Conservation (phyloP, 176 grass and related monocot species). For the Phoenix roebelenii region DNA sequence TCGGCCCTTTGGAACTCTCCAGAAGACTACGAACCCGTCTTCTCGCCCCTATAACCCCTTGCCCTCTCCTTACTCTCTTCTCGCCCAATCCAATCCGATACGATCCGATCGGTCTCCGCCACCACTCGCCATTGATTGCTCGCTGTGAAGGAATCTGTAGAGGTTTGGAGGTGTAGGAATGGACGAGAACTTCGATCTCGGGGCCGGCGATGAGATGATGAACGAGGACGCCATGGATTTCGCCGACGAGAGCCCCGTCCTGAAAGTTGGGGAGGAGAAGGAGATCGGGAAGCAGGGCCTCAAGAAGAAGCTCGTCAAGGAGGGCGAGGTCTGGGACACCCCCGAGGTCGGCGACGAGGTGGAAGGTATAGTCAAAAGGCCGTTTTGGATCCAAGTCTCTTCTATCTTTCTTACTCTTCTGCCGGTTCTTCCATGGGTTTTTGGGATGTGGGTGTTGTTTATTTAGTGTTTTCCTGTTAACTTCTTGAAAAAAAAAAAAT, state of each 20-base stretch:
- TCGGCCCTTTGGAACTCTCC: no score
- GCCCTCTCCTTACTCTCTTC: no score
- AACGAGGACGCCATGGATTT: constrained; percentile 32
- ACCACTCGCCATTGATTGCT: no score
- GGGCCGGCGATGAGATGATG: constrained; percentile 22
- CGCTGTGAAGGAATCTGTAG: no score
- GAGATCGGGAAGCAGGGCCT: constrained; percentile 65
- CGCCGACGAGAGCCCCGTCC: constrained; percentile 24
- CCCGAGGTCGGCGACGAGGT: constrained; percentile 66
- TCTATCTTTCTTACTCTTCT: no score
- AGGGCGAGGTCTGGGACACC: constrained; percentile 39
- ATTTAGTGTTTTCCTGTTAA: background rate
- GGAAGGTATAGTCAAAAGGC: constrained; percentile 32
- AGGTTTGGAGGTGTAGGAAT: background rate
- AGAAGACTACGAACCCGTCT: no score
- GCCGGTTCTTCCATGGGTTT: no score
- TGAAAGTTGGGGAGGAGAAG: constrained; percentile 56
- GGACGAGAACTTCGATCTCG: constrained; percentile 59
- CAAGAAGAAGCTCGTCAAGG: constrained; percentile 60
- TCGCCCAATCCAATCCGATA: no score
- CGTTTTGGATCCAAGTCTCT: no score
- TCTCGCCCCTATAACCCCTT: no score
- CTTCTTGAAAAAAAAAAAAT: no score
- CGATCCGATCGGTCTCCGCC: no score
- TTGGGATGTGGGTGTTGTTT: background rate